Base-by-base conservation (phyloP, 352 stramenopile genomes). In the Globisporangium cederbergense region DNA sequence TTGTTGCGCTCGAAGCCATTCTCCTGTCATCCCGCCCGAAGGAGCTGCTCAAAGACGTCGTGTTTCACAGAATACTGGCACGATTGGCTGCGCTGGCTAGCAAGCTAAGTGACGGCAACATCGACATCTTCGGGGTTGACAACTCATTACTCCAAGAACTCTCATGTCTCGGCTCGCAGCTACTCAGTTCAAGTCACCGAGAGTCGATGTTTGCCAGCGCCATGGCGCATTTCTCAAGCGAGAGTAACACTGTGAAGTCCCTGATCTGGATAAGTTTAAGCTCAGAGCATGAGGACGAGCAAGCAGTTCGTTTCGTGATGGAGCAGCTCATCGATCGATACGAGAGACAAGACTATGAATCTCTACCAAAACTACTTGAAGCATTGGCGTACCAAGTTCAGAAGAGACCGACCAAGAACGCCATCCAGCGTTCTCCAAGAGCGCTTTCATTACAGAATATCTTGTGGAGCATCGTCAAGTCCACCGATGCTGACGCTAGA, bases 261-360 rank as follows among this genome's bases (percentile, higher is more conserved):
- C 67, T 77, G 68, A 54, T 67, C 20, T 77, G 71, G 71, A 63
- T 77, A 57, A 30, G 51, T 40, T 30, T 45, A 53, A 40, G 58
- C 30, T 52, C 38, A 7, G 58, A 67, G 22, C 40, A 51, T 32
- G 71, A 75, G 30, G 50, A 62, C 25, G 66, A 53, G 28, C 38
- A 70, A 30, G 59, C 68, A n/a, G 36, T 70, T 9, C 64, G 68
- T 20, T 77, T 74, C 59, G 50, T 76, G 4, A 55, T 74, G 45
- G 59, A 72, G 4, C 58, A 68, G 58, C 63, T 76, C 32, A 34
- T 74, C 18, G 68, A 58, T 25, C 67, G 70, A 4, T 61, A 62
- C 18, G 59, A 61, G 0, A 65, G 62, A 38, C 38, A 67, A 45
- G 63, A 76, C 0, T 66, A 47, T 13, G 59, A 55, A 38, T 53